A percentile compares a stretch with the other conserved stretches of the same genome.
phyloP scores from a whole-genome alignment of 345 rosid species.

The Populus alba region DNA sequence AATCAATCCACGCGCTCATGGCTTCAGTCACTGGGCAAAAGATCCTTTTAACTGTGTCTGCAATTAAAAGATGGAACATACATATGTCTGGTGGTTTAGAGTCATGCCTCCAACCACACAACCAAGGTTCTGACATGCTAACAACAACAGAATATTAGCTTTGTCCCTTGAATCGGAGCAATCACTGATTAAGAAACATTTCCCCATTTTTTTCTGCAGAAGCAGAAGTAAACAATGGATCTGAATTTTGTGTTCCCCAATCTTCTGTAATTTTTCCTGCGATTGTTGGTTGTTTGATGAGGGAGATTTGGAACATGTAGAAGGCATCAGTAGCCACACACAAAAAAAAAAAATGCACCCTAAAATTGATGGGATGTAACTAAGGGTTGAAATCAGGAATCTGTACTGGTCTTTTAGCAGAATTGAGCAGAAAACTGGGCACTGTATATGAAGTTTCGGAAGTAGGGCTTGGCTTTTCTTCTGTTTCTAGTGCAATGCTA shows the following conservation, averaged over 20 bases:
- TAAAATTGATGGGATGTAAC: not conserved
- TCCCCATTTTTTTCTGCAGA: not conserved
- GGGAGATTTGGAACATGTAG: not conserved
- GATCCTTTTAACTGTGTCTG: not conserved
- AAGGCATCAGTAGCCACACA: not conserved
- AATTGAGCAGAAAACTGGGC: not conserved
- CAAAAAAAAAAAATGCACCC: too few species aligned
- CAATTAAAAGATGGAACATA: not conserved
- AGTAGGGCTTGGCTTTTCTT: not conserved
- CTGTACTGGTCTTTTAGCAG: not conserved
- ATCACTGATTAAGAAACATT: not conserved
- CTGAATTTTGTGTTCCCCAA: not conserved
- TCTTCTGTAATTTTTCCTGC: not conserved
- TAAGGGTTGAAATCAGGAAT: not conserved
- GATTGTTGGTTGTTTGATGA: not conserved
- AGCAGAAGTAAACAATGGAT: not conserved
- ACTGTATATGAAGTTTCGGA: not conserved
- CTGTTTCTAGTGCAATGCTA: constrained; percentile 3
- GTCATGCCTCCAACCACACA: not conserved
- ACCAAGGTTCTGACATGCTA: not conserved
- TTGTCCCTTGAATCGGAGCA: not conserved
- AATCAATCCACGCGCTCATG: not conserved
- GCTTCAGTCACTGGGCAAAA: not conserved
- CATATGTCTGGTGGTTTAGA: not conserved
- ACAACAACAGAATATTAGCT: not conserved